Conservation (phyloP, 352 stramenopile genomes). For the Aphanomyces invadans region DNA sequence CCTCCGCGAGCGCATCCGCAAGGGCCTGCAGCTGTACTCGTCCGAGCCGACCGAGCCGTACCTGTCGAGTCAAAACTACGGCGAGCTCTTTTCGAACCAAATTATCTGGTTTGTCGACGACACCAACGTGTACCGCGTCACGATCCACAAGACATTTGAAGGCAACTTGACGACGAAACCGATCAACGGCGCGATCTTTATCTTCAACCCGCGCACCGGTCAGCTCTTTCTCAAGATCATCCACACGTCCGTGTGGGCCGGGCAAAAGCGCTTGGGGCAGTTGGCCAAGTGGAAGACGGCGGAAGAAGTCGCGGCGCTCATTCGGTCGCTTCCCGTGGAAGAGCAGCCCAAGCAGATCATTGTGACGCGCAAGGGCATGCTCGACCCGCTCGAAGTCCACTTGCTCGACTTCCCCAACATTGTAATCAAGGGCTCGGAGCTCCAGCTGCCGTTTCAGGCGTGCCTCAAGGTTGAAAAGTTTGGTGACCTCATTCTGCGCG, state of each 20-base stretch:
- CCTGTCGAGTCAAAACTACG: slow-evolving; percentile 99
- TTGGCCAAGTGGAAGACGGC: slow-evolving; percentile 99
- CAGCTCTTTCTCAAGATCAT: slow-evolving; percentile 99
- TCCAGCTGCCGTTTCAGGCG: slow-evolving; percentile 99
- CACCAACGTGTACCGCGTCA: slow-evolving; percentile 98
- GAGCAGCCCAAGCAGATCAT: slow-evolving; percentile 99
- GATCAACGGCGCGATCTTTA: slow-evolving; percentile 99
- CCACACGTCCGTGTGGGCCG: slow-evolving; percentile 99
- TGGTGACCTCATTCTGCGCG: slow-evolving; percentile 98
- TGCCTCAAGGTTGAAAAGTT: slow-evolving; percentile 99
- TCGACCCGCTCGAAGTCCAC: slow-evolving; percentile 99
- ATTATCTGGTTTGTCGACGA: slow-evolving; percentile 99
- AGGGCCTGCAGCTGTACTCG: slow-evolving; percentile 99
- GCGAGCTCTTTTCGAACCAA: slow-evolving; percentile 99
- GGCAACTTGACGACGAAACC: slow-evolving; percentile 99
- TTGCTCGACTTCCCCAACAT: slow-evolving; percentile 99
- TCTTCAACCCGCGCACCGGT: slow-evolving; percentile 99
- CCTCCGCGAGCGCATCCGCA: slow-evolving; percentile 98
- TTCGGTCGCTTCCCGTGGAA: slow-evolving; percentile 98
- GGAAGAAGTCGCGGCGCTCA: slow-evolving; percentile 99
- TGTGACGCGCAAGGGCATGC: slow-evolving; percentile 99
- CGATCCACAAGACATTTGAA: slow-evolving; percentile 99
- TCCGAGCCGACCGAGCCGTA: slow-evolving; percentile 99
- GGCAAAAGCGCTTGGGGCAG: slow-evolving; percentile 98
- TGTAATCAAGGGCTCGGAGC: slow-evolving; percentile 98